A percentile compares a stretch with the other conserved stretches of the same genome.
phyloP scores from a whole-genome alignment of 2,329 filamentous ascomycete genomes.

The Sclerotinia minor region DNA sequence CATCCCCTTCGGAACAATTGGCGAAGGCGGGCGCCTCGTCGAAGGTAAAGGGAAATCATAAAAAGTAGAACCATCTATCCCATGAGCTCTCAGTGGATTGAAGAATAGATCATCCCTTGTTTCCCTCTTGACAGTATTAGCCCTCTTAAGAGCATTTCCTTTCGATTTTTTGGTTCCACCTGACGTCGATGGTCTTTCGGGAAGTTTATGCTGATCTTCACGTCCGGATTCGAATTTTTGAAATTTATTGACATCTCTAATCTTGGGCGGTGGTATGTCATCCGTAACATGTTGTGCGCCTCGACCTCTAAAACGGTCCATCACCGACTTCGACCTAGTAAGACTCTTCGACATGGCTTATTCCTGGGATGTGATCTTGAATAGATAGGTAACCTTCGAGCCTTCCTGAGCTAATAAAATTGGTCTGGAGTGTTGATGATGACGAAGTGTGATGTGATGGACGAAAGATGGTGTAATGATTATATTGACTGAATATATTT shows the following conservation, averaged over 20 bases:
- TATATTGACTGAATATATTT: conserved; percentile 26
- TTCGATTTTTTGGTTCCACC: conserved; percentile 34
- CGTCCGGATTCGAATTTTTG: conserved; percentile 32
- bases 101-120: conserved; percentile 41
- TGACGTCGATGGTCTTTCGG: conserved; percentile 39
- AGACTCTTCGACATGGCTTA: conserved; percentile 32
- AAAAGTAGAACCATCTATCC: conserved; percentile 34
- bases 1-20: conserved; percentile 27
- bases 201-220: conserved; percentile 31
- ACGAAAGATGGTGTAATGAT: conserved; percentile 31
- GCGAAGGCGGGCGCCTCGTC: conserved; percentile 33
- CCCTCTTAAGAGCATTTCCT: conserved; percentile 28
- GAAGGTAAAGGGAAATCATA: conserved; percentile 38
- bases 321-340: conserved; percentile 31
- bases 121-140: conserved; percentile 34
- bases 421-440: conserved; percentile 19
- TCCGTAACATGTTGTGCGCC: conserved; percentile 39
- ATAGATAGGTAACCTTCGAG: conserved; percentile 6
- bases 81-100: conserved; percentile 37
- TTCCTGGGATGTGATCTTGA: conserved; percentile 9
- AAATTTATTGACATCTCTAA: conserved; percentile 27
- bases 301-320: conserved; percentile 34
- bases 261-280: conserved; percentile 37
- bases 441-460: conserved; percentile 28
- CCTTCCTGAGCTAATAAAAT: not conserved